Base-by-base conservation (phyloP, 768 basidiomycete genomes). In the Boletus rufocinnamomeus region DNA sequence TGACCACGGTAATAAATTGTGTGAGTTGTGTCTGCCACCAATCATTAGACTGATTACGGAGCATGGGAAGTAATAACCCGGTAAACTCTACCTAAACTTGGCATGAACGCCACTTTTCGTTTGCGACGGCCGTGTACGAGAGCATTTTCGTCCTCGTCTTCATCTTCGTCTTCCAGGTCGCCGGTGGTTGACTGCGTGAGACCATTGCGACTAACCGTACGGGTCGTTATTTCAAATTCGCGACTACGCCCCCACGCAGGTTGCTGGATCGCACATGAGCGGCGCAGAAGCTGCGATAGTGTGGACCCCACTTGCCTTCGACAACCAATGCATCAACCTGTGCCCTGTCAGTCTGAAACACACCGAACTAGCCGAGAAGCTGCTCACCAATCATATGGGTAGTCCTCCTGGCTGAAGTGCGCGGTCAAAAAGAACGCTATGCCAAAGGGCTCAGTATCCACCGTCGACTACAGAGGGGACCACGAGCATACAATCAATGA, bases 1-100 rank as follows among this genome's bases (percentile, higher is more conserved):
- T 93, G 92, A 51, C 91, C 91, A 68, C 84, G 84, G 79, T 93
- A 93, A 78, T 90, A 93, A 56, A 93, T 91, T 17, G 90, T 93
- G 71, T 93, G 91, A 8, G 88, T 91, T 0, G 89, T 91, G 67
- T 93, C 91, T 92, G 66, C 43, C 34, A 58, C 52, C 52, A 44
- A 60, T 56, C 37, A 59, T 69, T 40, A 66, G 57, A 54, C 40
- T 30, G 43, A 52, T 58, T 62, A 35, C 53, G 61, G 30, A 57
- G 38, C 60, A 16, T 51, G 50, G 43, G 56, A 62, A 60, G 45
- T n/a, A 19, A 52, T 52, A 58, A 58, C 47, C 53, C 51, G 58
- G 66, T 38, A 48, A 60, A 56, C 73, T 80, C 62, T 70, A 90
- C 90, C 90, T 54, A 89, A 74, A 73, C 88, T 89, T n/a, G 91